Base-by-base conservation (phyloP, 768 basidiomycete species). In the Mycena amicta region DNA sequence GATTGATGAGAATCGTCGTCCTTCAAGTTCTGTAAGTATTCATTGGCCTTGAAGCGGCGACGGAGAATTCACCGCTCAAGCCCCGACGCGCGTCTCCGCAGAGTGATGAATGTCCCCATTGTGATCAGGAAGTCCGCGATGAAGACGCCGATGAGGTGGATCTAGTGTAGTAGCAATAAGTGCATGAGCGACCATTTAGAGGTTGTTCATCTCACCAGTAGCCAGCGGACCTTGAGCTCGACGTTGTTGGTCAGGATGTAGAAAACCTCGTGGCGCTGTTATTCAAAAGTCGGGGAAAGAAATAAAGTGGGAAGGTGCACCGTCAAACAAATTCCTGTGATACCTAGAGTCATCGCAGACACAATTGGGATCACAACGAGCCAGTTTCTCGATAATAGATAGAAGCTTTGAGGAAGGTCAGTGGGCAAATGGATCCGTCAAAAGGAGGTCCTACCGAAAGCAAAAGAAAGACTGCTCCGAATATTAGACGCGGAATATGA, bases 91-190 rank as follows among this genome's bases (percentile, higher is more conserved):
- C 52, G 57, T 53, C 33, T 52, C 8, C 57, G 51, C 27, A 58
- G 45, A 2, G 51, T 18, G 0, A 58, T 8, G 25, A 53, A 53
- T 8, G 57, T 58, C 2, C 52, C 57, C 28, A 31, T 47, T 18
- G 57, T 58, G 43, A 58, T 58, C 13, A 53, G 28, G 33, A 58
- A 40, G 50, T 58, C 57, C 4, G 57, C 57, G 15, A 40, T 12
- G 45, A 58, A 58, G 6, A 58, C 57, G 18, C 57, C 57, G 31
- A 58, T 16, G 15, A 58, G 27, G 52, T 58, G 57, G 20, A 58
- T 58, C 57, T 58, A 20, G 6, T 6, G 20, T 45, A 15, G 12
- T 49, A 8, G 4, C 8, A 26, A n/a, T 16, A n/a, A n/a, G n/a
- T n/a, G n/a, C n/a, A n/a, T n/a, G 22, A 49, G 20, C 25, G 28